Conservation (phyloP, 2,329 filamentous ascomycete species). For the Fulvia fulva region DNA sequence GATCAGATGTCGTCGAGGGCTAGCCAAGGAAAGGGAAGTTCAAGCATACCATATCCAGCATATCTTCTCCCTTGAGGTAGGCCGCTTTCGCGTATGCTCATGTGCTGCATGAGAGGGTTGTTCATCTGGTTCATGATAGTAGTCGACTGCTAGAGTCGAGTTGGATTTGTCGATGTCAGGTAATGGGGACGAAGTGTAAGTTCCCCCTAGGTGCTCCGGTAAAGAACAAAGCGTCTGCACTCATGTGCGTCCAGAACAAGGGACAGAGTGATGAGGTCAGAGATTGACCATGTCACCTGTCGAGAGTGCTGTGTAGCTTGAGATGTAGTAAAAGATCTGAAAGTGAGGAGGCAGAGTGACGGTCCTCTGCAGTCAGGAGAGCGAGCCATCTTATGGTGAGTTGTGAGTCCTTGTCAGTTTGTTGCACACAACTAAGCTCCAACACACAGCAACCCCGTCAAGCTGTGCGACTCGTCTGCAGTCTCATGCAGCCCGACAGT, state of each 20-base stretch:
- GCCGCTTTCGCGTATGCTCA: constrained; percentile 1
- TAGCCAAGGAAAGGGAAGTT: background rate
- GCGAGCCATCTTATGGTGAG: background rate
- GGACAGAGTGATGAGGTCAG: background rate
- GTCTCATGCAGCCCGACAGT: too few relatives aligned
- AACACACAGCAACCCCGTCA: background rate
- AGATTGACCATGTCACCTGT: background rate
- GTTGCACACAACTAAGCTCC: background rate
- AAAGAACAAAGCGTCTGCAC: background rate
- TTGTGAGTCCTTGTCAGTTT: background rate
- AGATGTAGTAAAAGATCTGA: background rate
- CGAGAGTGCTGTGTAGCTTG: background rate
- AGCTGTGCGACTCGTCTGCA: too few relatives aligned
- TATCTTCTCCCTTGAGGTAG: constrained; percentile 4
- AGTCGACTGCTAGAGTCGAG: background rate
- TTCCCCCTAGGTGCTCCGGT: background rate
- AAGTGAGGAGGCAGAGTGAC: background rate
- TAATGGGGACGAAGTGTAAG: constrained; percentile 1
- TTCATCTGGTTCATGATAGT: background rate
- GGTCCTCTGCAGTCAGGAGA: background rate
- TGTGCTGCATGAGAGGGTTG: background rate
- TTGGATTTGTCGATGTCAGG: background rate
- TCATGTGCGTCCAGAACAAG: background rate
- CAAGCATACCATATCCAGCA: constrained; percentile 3
- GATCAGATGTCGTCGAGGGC: background rate